Evolutionary conservation across 768 basidiomycete species (phyloP), one percentile per base, ranked within the genome.

Genomic region (Serendipita sp.): DNA sequence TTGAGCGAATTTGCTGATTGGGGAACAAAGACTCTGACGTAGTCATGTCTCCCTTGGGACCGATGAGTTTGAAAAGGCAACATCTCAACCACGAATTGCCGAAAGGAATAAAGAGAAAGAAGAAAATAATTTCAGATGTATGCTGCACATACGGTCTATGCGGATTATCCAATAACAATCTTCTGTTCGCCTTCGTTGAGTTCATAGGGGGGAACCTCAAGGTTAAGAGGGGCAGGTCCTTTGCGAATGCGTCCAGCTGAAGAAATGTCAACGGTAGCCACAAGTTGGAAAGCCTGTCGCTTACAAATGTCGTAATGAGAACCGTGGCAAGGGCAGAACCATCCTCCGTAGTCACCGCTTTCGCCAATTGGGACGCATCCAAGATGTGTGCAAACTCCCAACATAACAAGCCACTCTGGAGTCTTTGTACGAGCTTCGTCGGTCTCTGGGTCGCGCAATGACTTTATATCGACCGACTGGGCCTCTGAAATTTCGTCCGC

Each of bases 251-350:
- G 92, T 66, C 95, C 95, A 71, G 93, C 90, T 91, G 65, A 44
- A 66, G 16, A 64, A 62, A 33, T 60, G 62, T 62, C 60, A 9
- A 61, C 53, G 22, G 66, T 11, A 60, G 42, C 62, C 50, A 14
- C 65, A 31, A n/a, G n/a, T 20, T 9, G 48, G 28, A 38, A 66
- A 61, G 4, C 14, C 38, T 5, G 38, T 5, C 31, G 75, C 87
- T 65, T 69, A 90, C 88, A 95, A 64, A 96, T 96, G 74, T 97
- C 93, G 70, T 93, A 94, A 72, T 99, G 95, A 61, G 95, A 98
- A 71, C 95, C 96, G 74, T 98, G 95, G 79, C 95, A 97, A 61
- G 94, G 93, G 79, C 93, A 95, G 85, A 95, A 91, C 94, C 95
- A 99, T 75, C 95, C 95, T 76, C 94, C 95, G 72, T 79, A 97